These are phyloP conservation scores for Epichloe glyceriae DNA, from an alignment of 2,329 filamentous ascomycete species.

Conservation along the genomic window DNA sequence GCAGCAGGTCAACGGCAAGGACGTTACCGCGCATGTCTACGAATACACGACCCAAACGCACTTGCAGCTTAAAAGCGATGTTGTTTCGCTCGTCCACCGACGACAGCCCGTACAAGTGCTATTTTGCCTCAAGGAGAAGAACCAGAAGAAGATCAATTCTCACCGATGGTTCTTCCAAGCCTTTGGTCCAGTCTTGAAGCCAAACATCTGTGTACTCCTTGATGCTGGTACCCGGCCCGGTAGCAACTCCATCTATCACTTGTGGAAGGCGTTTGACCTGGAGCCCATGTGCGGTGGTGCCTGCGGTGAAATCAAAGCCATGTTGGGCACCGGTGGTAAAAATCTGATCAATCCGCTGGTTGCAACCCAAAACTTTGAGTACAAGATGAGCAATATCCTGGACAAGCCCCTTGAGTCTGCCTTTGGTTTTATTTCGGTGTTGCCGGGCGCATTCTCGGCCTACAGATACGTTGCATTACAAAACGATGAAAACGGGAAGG, in stretches of 20 bases:
- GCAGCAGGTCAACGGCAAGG: slow-evolving; percentile 91
- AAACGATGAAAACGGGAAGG: slow-evolving; percentile 90
- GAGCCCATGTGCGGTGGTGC: slow-evolving; percentile 96
- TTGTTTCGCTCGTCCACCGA: slow-evolving; percentile 73
- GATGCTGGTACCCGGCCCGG: slow-evolving; percentile 94
- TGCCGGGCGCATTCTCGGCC: slow-evolving; percentile 96
- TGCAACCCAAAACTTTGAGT: slow-evolving; percentile 96
- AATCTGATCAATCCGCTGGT: slow-evolving; percentile 88
- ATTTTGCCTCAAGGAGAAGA: slow-evolving; percentile 98
- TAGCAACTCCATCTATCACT: slow-evolving; percentile 86
- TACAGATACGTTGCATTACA: slow-evolving; percentile 91
- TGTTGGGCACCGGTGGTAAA: slow-evolving; percentile 74
- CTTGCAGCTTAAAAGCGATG: slow-evolving; percentile 76
- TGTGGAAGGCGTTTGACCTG: slow-evolving; percentile 97
- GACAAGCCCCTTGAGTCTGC: slow-evolving; percentile 96
- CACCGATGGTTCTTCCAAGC: slow-evolving; percentile 99
- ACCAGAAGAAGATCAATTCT: slow-evolving; percentile 99
- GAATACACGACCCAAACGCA: slow-evolving; percentile 85
- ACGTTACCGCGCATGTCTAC: slow-evolving; percentile 95
- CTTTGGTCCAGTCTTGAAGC: slow-evolving; percentile 81
- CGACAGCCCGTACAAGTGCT: slow-evolving; percentile 90
- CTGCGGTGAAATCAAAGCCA: slow-evolving; percentile 97
- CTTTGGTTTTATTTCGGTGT: slow-evolving; percentile 93
- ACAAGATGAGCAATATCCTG: slow-evolving; percentile 99
- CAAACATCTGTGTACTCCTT: slow-evolving; percentile 91